Evolutionary conservation across 805 yeast genomes (phyloP), one percentile per base, ranked within the genome.

Genomic region (Ogataea methylovora): DNA sequence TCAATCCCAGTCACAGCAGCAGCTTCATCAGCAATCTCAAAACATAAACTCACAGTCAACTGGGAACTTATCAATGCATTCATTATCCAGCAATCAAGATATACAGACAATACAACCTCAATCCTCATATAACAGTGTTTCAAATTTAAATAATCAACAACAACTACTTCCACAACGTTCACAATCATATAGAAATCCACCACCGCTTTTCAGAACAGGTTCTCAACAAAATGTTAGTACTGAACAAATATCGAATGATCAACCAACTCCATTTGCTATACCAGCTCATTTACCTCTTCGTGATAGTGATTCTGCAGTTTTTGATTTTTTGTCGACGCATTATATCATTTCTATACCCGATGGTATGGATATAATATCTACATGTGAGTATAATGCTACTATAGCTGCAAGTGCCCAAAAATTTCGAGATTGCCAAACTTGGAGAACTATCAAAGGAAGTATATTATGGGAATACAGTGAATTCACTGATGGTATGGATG

Each of bases 371-470:
- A 57, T 77, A 12, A 49, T 63, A 11, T 76, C 77, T 29, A 76
- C 69, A 2, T 79, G 84, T 46, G 61, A 67, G 16, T 57, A 65
- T 44, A 82, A 82, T 48, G 71, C 84, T 0, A 56, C 63, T 13
- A 60, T 74, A 8, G 83, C 83, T 0, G 68, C 68, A 1, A 60
- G 65, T 30, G 80, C 67, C 1, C 63, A 65, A 13, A 54, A 64
- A 32, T 61, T 59, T 34, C 55, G 84, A 38, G 82, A 76, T 35
- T 63, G 78, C 35, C 84, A 76, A 46, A 67, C 75, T 1, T 80
- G 87, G 87, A 56, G 67, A 39, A 65, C 77, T 4, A 54, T 79
- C 5, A 70, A 71, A 11, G 71, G 69, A 23, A 59, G 76, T 20
- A 53, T 78, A 4, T 50, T 55, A 2, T 58, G 67, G 59, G 52